Percentiles rank a stretch among this genome's conserved stretches.
These are phyloP conservation scores for Trichosporon sp. DNA, from an alignment of 1,284 basidiomycete genomes.

Conservation along the genomic window DNA sequence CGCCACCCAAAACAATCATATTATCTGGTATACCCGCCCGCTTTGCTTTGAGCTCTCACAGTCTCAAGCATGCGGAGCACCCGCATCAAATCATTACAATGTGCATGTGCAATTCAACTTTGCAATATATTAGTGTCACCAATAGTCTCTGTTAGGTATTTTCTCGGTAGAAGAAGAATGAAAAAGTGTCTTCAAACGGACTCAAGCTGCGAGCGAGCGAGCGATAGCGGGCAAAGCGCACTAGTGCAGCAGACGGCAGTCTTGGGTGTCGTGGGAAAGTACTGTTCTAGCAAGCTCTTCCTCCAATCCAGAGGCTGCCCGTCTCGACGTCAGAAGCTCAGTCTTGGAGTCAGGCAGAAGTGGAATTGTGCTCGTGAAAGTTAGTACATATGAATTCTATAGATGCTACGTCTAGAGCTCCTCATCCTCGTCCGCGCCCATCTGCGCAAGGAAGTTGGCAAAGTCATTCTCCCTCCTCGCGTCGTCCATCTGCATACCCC, in stretches of 20 bases:
- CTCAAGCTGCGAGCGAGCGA: no score
- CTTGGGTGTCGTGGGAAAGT: no score
- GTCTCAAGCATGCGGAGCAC: background rate
- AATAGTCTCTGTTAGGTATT: background rate
- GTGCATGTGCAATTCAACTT: slow-evolving; percentile 21
- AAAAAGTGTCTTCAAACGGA: background rate
- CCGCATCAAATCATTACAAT: slow-evolving; percentile 2
- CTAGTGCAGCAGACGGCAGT: no score
- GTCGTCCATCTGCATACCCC: background rate
- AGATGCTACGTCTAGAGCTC: slow-evolving; percentile 21
- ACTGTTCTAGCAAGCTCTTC: no score
- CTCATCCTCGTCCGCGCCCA: slow-evolving; percentile 46
- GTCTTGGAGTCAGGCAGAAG: no score
- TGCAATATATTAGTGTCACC: slow-evolving; percentile 16
- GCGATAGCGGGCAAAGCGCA: no score
- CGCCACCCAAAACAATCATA: background rate
- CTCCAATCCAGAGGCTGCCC: no score
- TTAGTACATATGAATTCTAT: slow-evolving; percentile 1
- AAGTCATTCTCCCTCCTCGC: slow-evolving; percentile 52
- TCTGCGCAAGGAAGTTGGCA: slow-evolving; percentile 52
- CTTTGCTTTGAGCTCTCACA: background rate
- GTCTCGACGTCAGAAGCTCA: no score
- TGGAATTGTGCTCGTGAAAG: background rate
- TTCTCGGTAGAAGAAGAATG: background rate
- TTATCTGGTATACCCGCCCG: slow-evolving; percentile 7